phyloP scores from a whole-genome alignment of 768 basidiomycete species.

The Agrocybe pediades region DNA sequence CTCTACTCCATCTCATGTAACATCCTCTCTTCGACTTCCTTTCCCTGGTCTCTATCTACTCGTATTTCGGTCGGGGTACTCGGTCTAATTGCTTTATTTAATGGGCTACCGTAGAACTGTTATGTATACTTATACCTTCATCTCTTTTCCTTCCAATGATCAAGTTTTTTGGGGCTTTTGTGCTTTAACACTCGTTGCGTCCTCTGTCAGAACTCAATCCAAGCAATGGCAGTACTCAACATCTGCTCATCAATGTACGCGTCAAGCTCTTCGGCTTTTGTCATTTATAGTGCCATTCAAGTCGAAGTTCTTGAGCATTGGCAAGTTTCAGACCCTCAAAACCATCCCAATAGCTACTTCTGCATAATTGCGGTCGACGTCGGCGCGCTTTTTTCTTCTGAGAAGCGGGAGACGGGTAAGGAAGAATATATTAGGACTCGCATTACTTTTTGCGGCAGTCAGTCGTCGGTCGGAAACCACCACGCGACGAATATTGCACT shows the following conservation, averaged over 20 bases:
- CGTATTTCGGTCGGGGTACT: slow-evolving; percentile 23
- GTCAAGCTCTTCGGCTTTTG: too few relatives aligned
- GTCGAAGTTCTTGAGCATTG: too few relatives aligned
- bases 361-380: too few relatives aligned
- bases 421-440: too few relatives aligned
- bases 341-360: too few relatives aligned
- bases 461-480: background rate
- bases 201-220: too few relatives aligned
- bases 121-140: slow-evolving; percentile 16
- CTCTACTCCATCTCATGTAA: slow-evolving; percentile 18
- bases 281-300: too few relatives aligned
- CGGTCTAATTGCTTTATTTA: slow-evolving; percentile 22
- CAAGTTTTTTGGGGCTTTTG: slow-evolving; percentile 10
- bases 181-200: background rate
- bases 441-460: background rate
- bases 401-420: background rate
- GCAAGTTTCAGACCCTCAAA: too few relatives aligned
- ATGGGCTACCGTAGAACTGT: slow-evolving; percentile 15
- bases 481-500: background rate
- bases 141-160: slow-evolving; percentile 12
- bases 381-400: too few relatives aligned
- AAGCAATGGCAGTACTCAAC: too few relatives aligned
- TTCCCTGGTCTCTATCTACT: slow-evolving; percentile 14
- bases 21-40: slow-evolving; percentile 11
- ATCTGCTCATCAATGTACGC: too few relatives aligned